phyloP scores from a whole-genome alignment of 805 yeast species.

The Yamadazyma insecticola region DNA sequence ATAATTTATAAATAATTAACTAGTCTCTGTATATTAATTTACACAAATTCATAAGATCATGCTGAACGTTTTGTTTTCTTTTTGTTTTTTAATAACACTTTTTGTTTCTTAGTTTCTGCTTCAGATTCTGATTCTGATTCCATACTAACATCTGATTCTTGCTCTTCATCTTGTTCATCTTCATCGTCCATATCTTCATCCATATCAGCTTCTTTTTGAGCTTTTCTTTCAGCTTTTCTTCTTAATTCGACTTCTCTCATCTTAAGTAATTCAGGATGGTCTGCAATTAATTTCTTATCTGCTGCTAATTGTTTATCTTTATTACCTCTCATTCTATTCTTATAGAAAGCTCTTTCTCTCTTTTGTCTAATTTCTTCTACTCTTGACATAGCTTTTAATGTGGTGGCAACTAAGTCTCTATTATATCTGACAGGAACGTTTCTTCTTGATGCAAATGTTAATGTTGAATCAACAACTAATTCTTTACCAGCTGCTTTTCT shows the following conservation, averaged over 20 bases:
- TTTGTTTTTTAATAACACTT: conserved; percentile 62
- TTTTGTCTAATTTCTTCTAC: conserved; percentile 93
- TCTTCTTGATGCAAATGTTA: conserved; percentile 95
- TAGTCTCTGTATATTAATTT: conserved; percentile 5
- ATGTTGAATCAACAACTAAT: conserved; percentile 93
- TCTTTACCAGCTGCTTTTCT: conserved; percentile 99
- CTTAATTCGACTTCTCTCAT: conserved; percentile 92
- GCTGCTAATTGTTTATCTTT: conserved; percentile 78
- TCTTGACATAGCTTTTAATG: conserved; percentile 92
- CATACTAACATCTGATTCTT: conserved; percentile 19
- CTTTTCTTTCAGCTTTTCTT: conserved; percentile 66
- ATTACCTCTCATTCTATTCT: conserved; percentile 98
- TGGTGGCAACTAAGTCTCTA: conserved; percentile 91
- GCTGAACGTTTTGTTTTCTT: conserved; percentile 11
- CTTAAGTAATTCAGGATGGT: conserved; percentile 82
- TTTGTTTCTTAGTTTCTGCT: conserved; percentile 40
- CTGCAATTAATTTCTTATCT: conserved; percentile 84
- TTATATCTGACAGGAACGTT: conserved; percentile 97
- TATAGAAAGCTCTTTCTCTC: conserved; percentile 97
- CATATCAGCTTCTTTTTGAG: conserved; percentile 50
- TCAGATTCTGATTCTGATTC: conserved; percentile 46
- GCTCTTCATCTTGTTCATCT: conserved; percentile 40
- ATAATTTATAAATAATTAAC: background rate
- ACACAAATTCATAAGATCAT: conserved; percentile 7
- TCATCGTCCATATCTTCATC: conserved; percentile 39